A percentile compares a stretch with the other conserved stretches of the same genome.
Evolutionary conservation across 2,329 filamentous ascomycete species (phyloP).

Genomic region (Daldinia sp.): DNA sequence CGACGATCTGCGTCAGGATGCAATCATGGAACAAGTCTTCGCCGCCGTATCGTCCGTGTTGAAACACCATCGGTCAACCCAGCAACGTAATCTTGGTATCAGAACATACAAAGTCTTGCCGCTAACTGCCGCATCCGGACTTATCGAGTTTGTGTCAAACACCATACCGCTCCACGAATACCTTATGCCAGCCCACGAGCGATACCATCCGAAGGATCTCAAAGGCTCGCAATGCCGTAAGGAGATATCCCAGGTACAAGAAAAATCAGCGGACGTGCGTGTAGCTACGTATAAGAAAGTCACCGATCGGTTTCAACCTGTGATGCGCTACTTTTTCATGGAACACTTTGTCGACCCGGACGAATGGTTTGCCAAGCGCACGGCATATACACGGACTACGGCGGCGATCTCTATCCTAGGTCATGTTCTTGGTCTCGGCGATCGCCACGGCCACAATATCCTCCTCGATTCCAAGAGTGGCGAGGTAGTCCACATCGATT

Average conservation of each 20-base stretch:
- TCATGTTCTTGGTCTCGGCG: conserved; percentile 89
- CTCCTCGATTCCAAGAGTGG: conserved; percentile 88
- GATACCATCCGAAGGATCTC: conserved; percentile 85
- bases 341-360: conserved; percentile 93
- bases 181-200: conserved; percentile 87
- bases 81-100: conserved; percentile 87
- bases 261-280: conserved; percentile 72
- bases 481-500: conserved; percentile 95
- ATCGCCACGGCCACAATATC: conserved; percentile 97
- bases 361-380: conserved; percentile 89
- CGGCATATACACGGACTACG: conserved; percentile 92
- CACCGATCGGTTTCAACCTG: conserved; percentile 84
- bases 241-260: conserved; percentile 77
- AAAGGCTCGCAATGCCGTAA: conserved; percentile 80
- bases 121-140: conserved; percentile 81
- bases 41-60: conserved; percentile 92
- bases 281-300: conserved; percentile 80
- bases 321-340: conserved; percentile 97
- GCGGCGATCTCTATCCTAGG: conserved; percentile 96
- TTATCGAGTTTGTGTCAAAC: conserved; percentile 97
- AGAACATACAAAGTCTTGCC: conserved; percentile 97
- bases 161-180: conserved; percentile 93
- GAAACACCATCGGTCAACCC: conserved; percentile 83
- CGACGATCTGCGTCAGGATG: conserved; percentile 95
- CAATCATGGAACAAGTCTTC: conserved; percentile 99